These are phyloP conservation scores for Dioscorea cayenensis DNA, from an alignment of 116 monocot genomes.

Conservation along the genomic window DNA sequence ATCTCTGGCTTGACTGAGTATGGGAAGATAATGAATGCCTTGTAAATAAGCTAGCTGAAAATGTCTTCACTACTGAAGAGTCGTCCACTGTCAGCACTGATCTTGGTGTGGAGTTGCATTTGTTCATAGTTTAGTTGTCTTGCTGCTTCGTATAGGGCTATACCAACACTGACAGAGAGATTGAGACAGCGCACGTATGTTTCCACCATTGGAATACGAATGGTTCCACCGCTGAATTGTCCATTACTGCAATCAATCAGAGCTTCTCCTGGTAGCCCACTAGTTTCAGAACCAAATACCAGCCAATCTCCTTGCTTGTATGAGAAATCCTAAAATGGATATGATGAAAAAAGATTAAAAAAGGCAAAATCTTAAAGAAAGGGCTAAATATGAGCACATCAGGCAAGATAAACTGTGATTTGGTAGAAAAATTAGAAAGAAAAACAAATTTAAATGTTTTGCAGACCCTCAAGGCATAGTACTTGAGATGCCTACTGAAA, in stretches of 20 bases:
- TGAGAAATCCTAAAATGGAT: slow-evolving; percentile 48
- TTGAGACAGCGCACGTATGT: slow-evolving; percentile 94
- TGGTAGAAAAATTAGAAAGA: too few relatives aligned
- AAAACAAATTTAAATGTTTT: too few relatives aligned
- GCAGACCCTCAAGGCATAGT: too few relatives aligned
- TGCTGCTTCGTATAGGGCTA: slow-evolving; percentile 86
- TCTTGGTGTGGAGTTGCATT: slow-evolving; percentile 27
- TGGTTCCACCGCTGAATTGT: slow-evolving; percentile 71
- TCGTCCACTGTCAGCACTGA: slow-evolving; percentile 20
- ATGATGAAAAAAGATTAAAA: background rate
- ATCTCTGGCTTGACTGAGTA: too few relatives aligned
- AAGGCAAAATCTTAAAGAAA: background rate
- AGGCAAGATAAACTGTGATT: background rate
- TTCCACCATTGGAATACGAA: slow-evolving; percentile 93
- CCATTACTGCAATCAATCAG: slow-evolving; percentile 62
- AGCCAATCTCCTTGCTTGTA: slow-evolving; percentile 90
- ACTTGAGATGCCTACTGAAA: too few relatives aligned
- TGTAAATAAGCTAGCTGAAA: slow-evolving; percentile 26
- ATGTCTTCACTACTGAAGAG: slow-evolving; percentile 70
- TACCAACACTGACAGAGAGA: slow-evolving; percentile 89
- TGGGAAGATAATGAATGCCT: background rate
- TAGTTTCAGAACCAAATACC: slow-evolving; percentile 91
- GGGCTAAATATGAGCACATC: background rate
- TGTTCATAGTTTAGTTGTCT: slow-evolving; percentile 91
- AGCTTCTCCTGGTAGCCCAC: slow-evolving; percentile 69